These are phyloP conservation scores for Exophiala calicioides DNA, from an alignment of 2,329 filamentous ascomycete genomes.

Conservation along the genomic window DNA sequence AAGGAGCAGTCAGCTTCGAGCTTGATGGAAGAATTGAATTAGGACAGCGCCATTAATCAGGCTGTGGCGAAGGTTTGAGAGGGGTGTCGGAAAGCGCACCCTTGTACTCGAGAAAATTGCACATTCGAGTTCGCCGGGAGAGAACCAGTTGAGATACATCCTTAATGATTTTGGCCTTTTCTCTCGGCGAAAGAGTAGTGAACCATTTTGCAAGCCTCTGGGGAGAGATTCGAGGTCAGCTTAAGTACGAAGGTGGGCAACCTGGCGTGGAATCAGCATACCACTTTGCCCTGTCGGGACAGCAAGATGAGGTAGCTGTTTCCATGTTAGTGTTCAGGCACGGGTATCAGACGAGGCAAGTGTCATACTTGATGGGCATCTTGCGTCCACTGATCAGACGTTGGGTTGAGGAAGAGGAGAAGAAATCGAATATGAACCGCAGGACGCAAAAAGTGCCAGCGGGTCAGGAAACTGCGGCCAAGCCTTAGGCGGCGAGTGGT, in stretches of 20 bases:
- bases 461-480: constrained; percentile 7
- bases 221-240: constrained; percentile 34
- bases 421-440: neutral
- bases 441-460: constrained; percentile 3
- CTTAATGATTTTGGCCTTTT: constrained; percentile 99
- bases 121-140: constrained; percentile 95
- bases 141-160: constrained; percentile 98
- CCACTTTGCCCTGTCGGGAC: constrained; percentile 98
- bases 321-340: constrained; percentile 18
- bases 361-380: constrained; percentile 59
- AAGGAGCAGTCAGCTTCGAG: constrained; percentile 14
- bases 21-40: neutral
- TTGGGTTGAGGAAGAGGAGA: neutral
- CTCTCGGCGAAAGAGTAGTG: constrained; percentile 92
- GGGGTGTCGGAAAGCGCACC: constrained; percentile 53
- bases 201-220: constrained; percentile 99
- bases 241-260: constrained; percentile 39
- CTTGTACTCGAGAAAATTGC: constrained; percentile 99
- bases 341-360: constrained; percentile 1
- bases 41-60: neutral
- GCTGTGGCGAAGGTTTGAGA: neutral
- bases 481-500: too few relatives aligned
- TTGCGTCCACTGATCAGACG: constrained; percentile 13
- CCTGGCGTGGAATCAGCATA: constrained; percentile 56
- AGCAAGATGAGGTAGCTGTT: constrained; percentile 92